Base-by-base conservation (phyloP, 2,329 filamentous ascomycete genomes). In the Chrysosporium keratinophilum region DNA sequence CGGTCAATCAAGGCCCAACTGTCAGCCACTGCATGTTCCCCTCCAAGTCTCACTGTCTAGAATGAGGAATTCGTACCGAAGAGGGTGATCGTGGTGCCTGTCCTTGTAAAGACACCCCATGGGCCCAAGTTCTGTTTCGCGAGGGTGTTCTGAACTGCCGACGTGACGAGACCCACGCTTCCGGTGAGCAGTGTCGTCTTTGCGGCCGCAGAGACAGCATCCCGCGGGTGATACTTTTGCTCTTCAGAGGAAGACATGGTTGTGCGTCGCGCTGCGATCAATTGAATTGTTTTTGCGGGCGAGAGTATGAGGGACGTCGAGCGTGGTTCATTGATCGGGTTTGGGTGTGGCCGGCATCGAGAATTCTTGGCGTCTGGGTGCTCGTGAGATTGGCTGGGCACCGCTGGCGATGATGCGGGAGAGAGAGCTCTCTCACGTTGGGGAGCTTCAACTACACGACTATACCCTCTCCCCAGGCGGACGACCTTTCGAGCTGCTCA, bases 121-220 rank as follows among this genome's bases (percentile, higher is more conserved):
- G 83, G 79, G 63, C 89, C 88, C 60, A 93, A 76, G 70, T 95
- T 95, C 68, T 81, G 78, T 75, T 83, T 89, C 53, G 84, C 78
- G 62, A 96, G 79, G 56, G 89, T 88, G 76, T 95, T 97, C 75
- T 90, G 87, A 60, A 95, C 78, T 53, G 86, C 84, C 49, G 88
- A 85, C 57, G 85, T 69, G 70, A 88, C 78, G 66, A 86, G 73
- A 63, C 89, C 89, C 56, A 79, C 79, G 56, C 75, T 74, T 64
- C 82, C 82, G 57, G 84, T 83, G 63, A 88, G 71, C 59, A 83
- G 64, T 40, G 78, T 80, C 57, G 82, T 81, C 67, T 80, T 82
- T 66, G 84, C 73, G 49, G 84, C 79, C 59, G 78, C 77, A 60
- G 78, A 77, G 63, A 95, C 71, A 61, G 88, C 83, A 78, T 95